Evolutionary conservation across 2,329 filamentous ascomycete genomes (phyloP), one percentile per base, ranked within the genome.

Genomic region (Fusarium sp.): DNA sequence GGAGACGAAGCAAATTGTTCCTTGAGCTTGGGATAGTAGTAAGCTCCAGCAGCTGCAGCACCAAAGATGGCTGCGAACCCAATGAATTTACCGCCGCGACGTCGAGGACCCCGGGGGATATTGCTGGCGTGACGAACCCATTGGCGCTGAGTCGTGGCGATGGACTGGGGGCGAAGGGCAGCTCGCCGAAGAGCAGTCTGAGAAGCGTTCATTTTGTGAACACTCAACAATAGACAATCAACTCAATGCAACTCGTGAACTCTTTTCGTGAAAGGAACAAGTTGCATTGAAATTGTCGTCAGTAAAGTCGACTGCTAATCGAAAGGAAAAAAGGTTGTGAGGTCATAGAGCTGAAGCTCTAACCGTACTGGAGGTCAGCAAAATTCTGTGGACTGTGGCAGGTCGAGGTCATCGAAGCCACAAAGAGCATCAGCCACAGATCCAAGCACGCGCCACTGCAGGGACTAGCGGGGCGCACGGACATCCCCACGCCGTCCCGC

Each of bases 11-110:
- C 64, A 27, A 75, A 76, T 33, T 71, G 66, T 16, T 74, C 75
- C 61, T 69, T 77, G 64, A 83, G 65, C 16, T 67, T 69, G 20
- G 80, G 79, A 67, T 81, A 82, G 62, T 76, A 79, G 62, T 83
- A 79, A 13, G 77, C 76, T 51, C 79, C 78, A 11, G 79, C 79
- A 13, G 80, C 79, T 10, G 79, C 80, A 7, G 76, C 74, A n/a
- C 77, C 81, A 49, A 83, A 79, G 16, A 81, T 73, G 18, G 77
- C 73, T 0, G 73, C 70, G 14, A 79, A 70, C 49, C 74, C 69
- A 61, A 81, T 44, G 5, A 78, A 56, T 61, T 75, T 78, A 13
- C 75, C 75, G 9, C 75, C 75, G 9, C 75, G 64, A 5, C 71
- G 62, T 36, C 67, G 70, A 49, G 68, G 70, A 34, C 57, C 57